Base-by-base conservation (phyloP, 2,329 filamentous ascomycete species). In the Grosmannia huntii region DNA sequence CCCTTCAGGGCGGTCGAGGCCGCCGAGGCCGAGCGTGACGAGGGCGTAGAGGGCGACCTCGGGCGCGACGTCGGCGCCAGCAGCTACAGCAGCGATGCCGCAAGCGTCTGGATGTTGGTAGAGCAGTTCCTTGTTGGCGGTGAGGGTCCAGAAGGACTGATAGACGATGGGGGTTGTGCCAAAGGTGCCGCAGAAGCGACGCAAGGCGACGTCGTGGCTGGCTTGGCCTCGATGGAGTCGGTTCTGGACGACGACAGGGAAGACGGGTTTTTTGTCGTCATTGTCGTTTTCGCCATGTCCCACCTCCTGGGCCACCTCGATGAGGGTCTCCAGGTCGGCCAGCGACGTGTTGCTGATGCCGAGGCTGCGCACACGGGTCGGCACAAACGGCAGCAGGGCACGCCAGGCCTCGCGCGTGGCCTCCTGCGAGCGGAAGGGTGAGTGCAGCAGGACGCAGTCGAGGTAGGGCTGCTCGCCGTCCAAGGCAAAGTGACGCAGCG, bases 281-380 rank as follows among this genome's bases (percentile, higher is more conserved):
- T n/a, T n/a, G n/a, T n/a, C n/a, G n/a, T 25, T n/a, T 54, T n/a
- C 14, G 33, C 41, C 55, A 5, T 5, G 12, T 7, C 36, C 21
- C 25, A 60, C 46, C 21, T 58, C 36, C 4, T 25, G 46, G 16
- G 58, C 60, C 0, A 56, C 56, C 1, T 73, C 66, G 60, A 76
- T 75, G 1, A 90, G 70, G 5, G 71, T 69, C 56, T 77, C 68
- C 0, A 94, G 74, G 1, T 81, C 69, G 0, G 75, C 68, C 2
- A 86, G 70, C n/a, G 75, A 73, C n/a, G 81, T 79, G 69, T 94
- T 94, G 57, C 86, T 90, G 58, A 94, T 85, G 48, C 89, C 89
- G 9, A 94, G 74, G 33, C 81, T 76, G 48, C 82, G 82, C 62
- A 91, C 82, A 50, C 66, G 69, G 63, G 77, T 67, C 0, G 87